Percentiles rank a stretch among this genome's conserved stretches.
Evolutionary conservation across 2,329 filamentous ascomycete species (phyloP).

Genomic region (Penicillium hordei): DNA sequence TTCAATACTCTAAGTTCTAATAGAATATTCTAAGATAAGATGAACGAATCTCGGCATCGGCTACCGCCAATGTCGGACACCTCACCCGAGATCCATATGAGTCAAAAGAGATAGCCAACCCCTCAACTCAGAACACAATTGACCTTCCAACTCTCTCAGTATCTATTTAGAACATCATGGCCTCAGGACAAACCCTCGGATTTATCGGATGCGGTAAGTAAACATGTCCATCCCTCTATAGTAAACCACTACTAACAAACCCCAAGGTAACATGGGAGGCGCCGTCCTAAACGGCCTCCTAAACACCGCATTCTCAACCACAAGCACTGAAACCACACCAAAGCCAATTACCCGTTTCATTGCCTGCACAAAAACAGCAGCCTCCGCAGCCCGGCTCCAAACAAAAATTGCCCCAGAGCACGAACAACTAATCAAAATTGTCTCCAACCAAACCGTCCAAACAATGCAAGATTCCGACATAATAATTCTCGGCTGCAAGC

Average conservation of each 20-base stretch:
- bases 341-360: slow-evolving; percentile 33
- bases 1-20: not conserved
- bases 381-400: slow-evolving; percentile 37
- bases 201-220: slow-evolving; percentile 25
- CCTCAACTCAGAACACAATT: not conserved
- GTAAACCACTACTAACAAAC: slow-evolving; percentile 5
- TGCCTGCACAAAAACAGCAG: slow-evolving; percentile 42
- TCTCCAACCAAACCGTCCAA: slow-evolving; percentile 36
- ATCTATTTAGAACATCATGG: slow-evolving; percentile 6
- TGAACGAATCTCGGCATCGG: not conserved
- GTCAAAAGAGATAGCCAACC: not conserved
- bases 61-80: not conserved
- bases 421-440: slow-evolving; percentile 33
- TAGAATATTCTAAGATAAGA: not conserved
- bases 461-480: slow-evolving; percentile 41
- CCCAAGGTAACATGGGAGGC: slow-evolving; percentile 38
- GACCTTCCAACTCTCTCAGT: not conserved
- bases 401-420: slow-evolving; percentile 30
- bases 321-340: not conserved
- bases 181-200: slow-evolving; percentile 13
- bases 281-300: slow-evolving; percentile 38
- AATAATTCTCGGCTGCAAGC: slow-evolving; percentile 50
- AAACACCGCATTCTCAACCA: slow-evolving; percentile 19
- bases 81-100: slow-evolving; percentile 1
- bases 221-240: not conserved